Evolutionary conservation across 306 rosid species (phyloP), one percentile per base, ranked within the genome.

Genomic region (Vigna angularis): DNA sequence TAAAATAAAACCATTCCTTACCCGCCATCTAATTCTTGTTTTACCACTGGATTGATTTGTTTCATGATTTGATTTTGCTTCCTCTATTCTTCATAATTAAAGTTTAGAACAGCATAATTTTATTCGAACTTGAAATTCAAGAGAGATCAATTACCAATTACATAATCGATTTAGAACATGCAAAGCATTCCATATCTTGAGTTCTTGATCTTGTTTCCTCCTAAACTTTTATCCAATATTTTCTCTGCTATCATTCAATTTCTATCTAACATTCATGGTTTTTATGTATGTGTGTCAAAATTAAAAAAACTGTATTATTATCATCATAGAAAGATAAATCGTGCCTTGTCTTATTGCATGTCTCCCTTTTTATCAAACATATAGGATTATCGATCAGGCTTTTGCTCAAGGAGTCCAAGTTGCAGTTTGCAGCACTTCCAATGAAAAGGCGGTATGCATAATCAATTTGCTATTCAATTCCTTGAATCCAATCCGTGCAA

Each of bases 391-490:
- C 62, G 98, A 95, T 77, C 99, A 95, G 82, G 99, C 99, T 81
- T 84, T 95, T 34, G 15, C 81, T 81, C 91, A 83, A 79, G 99
- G 97, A 83, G 96, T 91, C 81, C 90, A 92, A 64, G 99, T 95
- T 66, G 99, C 99, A 15, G 98, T 95, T 58, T 95, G 99, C 83
- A 95, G 99, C 84, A 93, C 99, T 81, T 95, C 99, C 36, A 95
- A 95, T 80, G 99, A 95, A 92, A 95, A 95, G 90, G 98, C 98
- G 99, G 98, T 95, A 95, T 85, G 93, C 90, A 83, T 30, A 73
- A 88, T 81, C 85, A 75, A 42, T 42, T 9, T 11, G 84, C 84
- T 87, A 79, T 82, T 71, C 74, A 83, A 62, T 73, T 84, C 70
- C 72, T 84, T 53, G 66, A 55, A 57, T 59, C 36, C 52, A 70